Base-by-base conservation (phyloP, 2,329 filamentous ascomycete genomes). In the Arthrocladium fulminans region DNA sequence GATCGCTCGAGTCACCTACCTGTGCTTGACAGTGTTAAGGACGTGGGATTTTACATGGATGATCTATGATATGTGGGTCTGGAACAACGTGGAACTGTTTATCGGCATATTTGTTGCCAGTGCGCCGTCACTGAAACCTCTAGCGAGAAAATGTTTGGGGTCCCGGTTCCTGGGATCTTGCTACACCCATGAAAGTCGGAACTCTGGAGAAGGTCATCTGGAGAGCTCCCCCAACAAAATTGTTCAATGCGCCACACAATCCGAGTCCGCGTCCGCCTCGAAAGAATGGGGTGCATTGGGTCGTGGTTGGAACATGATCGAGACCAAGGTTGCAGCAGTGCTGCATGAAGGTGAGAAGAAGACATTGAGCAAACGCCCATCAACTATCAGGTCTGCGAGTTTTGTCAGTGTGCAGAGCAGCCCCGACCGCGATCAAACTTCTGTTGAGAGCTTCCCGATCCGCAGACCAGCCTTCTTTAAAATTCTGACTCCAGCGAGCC, bases 21-120 rank as follows among this genome's bases (percentile, higher is more conserved):
- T 58, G 46, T 53, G 52, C 50, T 43, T 47, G 3, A 8, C 57
- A 19, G 23, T 57, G 41, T 56, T 54, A 38, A 32, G 27, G 15
- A 43, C 53, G 29, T 58, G 53, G 30, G 57, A 59, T 41, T 55
- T 55, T 22, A 56, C 53, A 3, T 56, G 51, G 53, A n/a, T 20
- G 22, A 35, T 58, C 22, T 58, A 52, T 49, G 50, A 54, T 3
- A 56, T 52, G 22, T 59, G 54, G 56, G 57, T 61, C 12, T 64
- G 60, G 60, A 54, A 56, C 2, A 51, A 59, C 2, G 49, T 63
- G n/a, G 62, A 63, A 49, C 54, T 60, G 7, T 59, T 59, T 35
- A 37, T 62, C 13, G 55, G 59, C 12, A 61, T 64, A 13, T 56
- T 61, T 13, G 60, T 59, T 8, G 59, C 60, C 10, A 59, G 60